Evolutionary conservation across 2,329 filamentous ascomycete genomes (phyloP).

Genomic region (Nemania abortiva): DNA sequence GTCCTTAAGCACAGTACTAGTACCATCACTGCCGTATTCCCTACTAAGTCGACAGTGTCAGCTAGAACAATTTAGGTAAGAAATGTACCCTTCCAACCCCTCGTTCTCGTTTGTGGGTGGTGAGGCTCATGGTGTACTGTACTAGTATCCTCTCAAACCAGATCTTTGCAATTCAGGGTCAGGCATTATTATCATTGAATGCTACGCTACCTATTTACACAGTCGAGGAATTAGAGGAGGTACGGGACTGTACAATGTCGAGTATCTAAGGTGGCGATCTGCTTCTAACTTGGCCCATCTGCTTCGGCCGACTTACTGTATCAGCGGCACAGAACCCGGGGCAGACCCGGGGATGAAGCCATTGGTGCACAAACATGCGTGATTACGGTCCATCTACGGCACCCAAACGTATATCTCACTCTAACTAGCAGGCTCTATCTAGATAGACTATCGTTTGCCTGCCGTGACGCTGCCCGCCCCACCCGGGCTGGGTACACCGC

Average conservation of each 20-base stretch:
- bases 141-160: not conserved
- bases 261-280: slow-evolving; percentile 25
- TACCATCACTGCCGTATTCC: not conserved
- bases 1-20: not conserved
- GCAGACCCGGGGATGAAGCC: slow-evolving; percentile 35
- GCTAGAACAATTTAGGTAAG: not conserved
- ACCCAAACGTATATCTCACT: not conserved
- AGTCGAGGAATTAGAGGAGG: slow-evolving; percentile 1
- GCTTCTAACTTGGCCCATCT: slow-evolving; percentile 18
- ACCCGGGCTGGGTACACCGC: not conserved
- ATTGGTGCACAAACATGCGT: slow-evolving; percentile 34
- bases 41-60: not conserved
- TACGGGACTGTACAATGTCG: not conserved
- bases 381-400: slow-evolving; percentile 27
- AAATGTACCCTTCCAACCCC: slow-evolving; percentile 3
- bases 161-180: not conserved
- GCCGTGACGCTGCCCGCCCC: slow-evolving; percentile 18
- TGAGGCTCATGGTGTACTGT: not conserved
- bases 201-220: not conserved
- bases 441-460: slow-evolving; percentile 14
- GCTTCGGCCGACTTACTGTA: slow-evolving; percentile 38
- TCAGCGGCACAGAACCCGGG: slow-evolving; percentile 21
- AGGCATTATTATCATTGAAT: slow-evolving; percentile 10
- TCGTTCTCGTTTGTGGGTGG: slow-evolving; percentile 5
- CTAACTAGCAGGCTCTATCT: not conserved